Evolutionary conservation across 2,329 filamentous ascomycete species (phyloP).

Genomic region (Talaromyces atroroseus): DNA sequence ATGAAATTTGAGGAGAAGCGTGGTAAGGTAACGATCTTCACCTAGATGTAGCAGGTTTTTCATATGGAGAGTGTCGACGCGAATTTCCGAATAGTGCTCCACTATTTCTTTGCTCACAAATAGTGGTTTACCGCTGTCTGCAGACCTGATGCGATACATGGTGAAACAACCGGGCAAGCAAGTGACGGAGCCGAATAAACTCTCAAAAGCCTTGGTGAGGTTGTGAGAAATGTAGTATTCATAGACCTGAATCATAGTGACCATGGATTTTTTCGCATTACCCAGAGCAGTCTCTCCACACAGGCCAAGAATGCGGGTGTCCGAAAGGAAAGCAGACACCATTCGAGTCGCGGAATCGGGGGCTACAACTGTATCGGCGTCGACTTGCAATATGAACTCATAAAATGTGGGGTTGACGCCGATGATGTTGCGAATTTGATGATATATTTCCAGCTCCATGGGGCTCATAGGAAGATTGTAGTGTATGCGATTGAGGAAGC

Average conservation of each 20-base stretch:
- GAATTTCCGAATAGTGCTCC: slow-evolving; percentile 81
- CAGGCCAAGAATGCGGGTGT: slow-evolving; percentile 86
- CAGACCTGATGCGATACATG: slow-evolving; percentile 95
- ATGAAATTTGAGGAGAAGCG: slow-evolving; percentile 86
- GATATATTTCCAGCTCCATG: slow-evolving; percentile 94
- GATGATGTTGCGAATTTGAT: slow-evolving; percentile 97
- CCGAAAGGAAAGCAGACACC: slow-evolving; percentile 82
- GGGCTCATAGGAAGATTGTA: slow-evolving; percentile 97
- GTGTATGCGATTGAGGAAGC: slow-evolving; percentile 97
- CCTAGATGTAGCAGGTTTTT: slow-evolving; percentile 96
- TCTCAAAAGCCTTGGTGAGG: slow-evolving; percentile 92
- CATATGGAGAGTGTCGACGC: slow-evolving; percentile 96
- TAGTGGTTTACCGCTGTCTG: slow-evolving; percentile 89
- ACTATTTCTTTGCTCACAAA: slow-evolving; percentile 93
- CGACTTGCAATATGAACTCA: slow-evolving; percentile 93
- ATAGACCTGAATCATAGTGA: slow-evolving; percentile 99
- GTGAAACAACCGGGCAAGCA: slow-evolving; percentile 98
- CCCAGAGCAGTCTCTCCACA: slow-evolving; percentile 92
- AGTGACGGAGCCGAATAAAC: slow-evolving; percentile 92
- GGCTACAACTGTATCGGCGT: slow-evolving; percentile 92
- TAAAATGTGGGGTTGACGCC: slow-evolving; percentile 98
- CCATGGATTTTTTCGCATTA: slow-evolving; percentile 86
- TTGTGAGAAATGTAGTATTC: slow-evolving; percentile 99
- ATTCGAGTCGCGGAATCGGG: slow-evolving; percentile 86
- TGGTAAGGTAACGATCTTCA: slow-evolving; percentile 96